Conservation (phyloP, 805 yeast genomes). For the Hanseniaspora hatyaiensis region DNA sequence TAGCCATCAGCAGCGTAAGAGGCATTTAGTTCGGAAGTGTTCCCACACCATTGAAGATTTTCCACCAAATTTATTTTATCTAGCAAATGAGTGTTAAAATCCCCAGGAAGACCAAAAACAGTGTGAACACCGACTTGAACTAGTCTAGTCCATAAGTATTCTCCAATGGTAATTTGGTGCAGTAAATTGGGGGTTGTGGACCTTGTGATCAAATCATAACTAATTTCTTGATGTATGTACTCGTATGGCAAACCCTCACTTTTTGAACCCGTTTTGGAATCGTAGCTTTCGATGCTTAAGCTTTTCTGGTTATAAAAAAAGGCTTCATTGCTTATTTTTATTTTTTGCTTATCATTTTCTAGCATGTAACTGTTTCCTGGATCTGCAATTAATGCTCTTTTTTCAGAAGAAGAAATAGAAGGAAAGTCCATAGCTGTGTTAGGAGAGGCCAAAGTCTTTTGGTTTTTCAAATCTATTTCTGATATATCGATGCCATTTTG, state of each 20-base stretch:
- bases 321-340: neutral
- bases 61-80: conserved; percentile 49
- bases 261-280: too few species aligned
- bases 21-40: conserved; percentile 80
- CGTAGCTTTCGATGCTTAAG: too few species aligned
- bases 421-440: neutral
- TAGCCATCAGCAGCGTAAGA: conserved; percentile 90
- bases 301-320: too few species aligned
- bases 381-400: neutral
- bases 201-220: neutral
- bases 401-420: neutral
- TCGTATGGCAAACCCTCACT: too few species aligned
- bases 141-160: conserved; percentile 51
- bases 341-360: neutral
- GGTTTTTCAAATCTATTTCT: neutral
- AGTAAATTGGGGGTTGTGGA: conserved; percentile 10
- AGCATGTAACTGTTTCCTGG: neutral
- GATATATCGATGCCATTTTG: conserved; percentile 13
- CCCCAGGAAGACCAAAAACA: conserved; percentile 68
- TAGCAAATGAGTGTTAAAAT: conserved; percentile 51
- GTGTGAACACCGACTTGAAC: conserved; percentile 41
- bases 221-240: too few species aligned
- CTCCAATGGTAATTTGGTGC: conserved; percentile 41
- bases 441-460: neutral
- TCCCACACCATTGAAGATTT: conserved; percentile 59